phyloP scores from a whole-genome alignment of 768 basidiomycete species.

The Pisolithus tinctorius region DNA sequence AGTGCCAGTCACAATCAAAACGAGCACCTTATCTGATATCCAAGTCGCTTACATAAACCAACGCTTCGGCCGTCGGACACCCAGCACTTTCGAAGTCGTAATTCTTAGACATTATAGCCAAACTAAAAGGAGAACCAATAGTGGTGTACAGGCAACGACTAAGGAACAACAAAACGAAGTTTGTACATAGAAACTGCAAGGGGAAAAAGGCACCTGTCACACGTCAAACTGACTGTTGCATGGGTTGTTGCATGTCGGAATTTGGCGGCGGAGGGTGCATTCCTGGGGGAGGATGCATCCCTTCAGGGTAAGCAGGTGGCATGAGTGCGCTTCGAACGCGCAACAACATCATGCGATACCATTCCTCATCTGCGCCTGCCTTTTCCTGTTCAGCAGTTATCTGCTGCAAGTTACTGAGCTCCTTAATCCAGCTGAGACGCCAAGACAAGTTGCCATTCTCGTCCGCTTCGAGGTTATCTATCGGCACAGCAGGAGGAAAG shows the following conservation, averaged over 20 bases:
- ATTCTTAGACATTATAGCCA: too few species aligned
- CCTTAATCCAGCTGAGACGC: slow-evolving; percentile 75
- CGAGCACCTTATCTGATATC: too few species aligned
- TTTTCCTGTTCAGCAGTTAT: slow-evolving; percentile 81
- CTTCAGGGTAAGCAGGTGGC: slow-evolving; percentile 36
- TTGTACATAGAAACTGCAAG: too few species aligned
- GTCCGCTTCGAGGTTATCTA: slow-evolving; percentile 69
- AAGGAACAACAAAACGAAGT: too few species aligned
- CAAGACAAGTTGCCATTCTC: slow-evolving; percentile 78
- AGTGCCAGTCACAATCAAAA: too few species aligned
- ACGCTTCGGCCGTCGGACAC: too few species aligned
- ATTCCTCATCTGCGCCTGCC: slow-evolving; percentile 71
- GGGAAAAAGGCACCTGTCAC: too few species aligned
- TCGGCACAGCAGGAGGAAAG: slow-evolving; percentile 44
- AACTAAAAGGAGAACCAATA: too few species aligned
- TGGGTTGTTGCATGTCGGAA: slow-evolving; percentile 22
- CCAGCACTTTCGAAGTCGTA: too few species aligned
- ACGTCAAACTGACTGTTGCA: slow-evolving; percentile 17
- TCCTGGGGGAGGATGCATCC: slow-evolving; percentile 31
- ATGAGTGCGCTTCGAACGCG: slow-evolving; percentile 71
- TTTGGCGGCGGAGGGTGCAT: slow-evolving; percentile 32
- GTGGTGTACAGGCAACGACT: too few species aligned
- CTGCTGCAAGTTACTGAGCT: slow-evolving; percentile 67
- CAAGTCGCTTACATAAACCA: too few species aligned
- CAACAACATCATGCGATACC: slow-evolving; percentile 82